phyloP scores from a whole-genome alignment of 805 yeast genomes.

The Clavispora carvajalis region DNA sequence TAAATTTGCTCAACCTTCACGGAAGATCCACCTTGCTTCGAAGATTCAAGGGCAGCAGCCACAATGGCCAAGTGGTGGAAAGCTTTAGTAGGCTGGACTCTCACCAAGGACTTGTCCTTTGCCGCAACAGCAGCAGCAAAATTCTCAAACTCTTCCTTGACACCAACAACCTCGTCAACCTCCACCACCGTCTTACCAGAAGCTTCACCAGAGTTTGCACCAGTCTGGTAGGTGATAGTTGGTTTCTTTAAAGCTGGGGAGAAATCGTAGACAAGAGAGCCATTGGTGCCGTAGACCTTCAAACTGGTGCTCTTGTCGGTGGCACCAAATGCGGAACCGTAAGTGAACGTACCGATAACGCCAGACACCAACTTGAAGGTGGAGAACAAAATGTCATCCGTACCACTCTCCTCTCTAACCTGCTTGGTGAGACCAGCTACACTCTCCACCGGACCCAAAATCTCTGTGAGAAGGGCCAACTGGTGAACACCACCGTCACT shows the following conservation, averaged over 20 bases:
- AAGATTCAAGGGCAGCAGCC: constrained; percentile 77
- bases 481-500: constrained; percentile 98
- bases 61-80: constrained; percentile 92
- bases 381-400: constrained; percentile 75
- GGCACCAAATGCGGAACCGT: constrained; percentile 84
- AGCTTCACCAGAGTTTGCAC: constrained; percentile 34
- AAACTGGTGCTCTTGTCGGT: constrained; percentile 63
- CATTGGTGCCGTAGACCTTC: constrained; percentile 72
- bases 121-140: constrained; percentile 53
- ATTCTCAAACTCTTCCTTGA: constrained; percentile 43
- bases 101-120: constrained; percentile 55
- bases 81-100: constrained; percentile 66
- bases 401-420: constrained; percentile 70
- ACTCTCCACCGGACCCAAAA: constrained; percentile 67
- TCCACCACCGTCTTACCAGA: constrained; percentile 45
- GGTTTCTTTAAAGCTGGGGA: constrained; percentile 42
- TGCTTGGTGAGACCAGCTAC: constrained; percentile 77
- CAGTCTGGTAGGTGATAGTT: constrained; percentile 32
- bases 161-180: constrained; percentile 40
- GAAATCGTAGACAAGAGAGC: constrained; percentile 66
- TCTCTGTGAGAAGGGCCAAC: constrained; percentile 76
- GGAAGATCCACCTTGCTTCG: constrained; percentile 46
- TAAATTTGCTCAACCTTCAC: constrained; percentile 38
- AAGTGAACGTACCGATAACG: constrained; percentile 77
- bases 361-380: constrained; percentile 57